Evolutionary conservation across 1,284 basidiomycete species (phyloP), one percentile per base, ranked within the genome.

Genomic region (Ustilago crameri): DNA sequence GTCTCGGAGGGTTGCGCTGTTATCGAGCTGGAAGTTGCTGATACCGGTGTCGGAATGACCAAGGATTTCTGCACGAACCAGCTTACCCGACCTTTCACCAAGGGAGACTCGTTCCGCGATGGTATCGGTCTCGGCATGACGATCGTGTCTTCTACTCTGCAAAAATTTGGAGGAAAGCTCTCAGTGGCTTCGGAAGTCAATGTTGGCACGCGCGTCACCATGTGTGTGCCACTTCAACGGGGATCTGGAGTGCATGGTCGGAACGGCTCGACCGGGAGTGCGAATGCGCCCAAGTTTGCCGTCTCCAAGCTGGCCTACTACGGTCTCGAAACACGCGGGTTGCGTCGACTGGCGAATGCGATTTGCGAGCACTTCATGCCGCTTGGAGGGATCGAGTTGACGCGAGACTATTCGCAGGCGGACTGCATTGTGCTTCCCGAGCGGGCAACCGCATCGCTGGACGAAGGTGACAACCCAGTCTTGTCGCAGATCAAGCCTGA

Each of bases 41-140:
- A 72, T 30, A 75, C 69, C 3, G 69, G 74, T 17, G 20, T 60
- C 8, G 74, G 73, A 24, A 75, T 75, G 73, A 65, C 68, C 35
- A 64, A 68, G 26, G 68, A 67, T 12, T 75, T 75, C 23, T 60
- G 57, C 56, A 47, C 44, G 20, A 62, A 58, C 23, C 59, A 73
- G 38, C 69, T 75, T 27, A 60, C 66, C 10, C 38, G 53, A 23
- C 76, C 76, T 15, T 79, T 77, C 46, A 59, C 43, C 51, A 79
- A 79, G 46, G 72, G 63, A 12, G 70, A 75, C 35, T 53, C 62
- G 24, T 77, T 79, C 58, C 52, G 57, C 46, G 62, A 67, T 22
- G 76, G 76, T n/a, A 71, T 69, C 12, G 76, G 76, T 35, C 60
- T 79, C 5, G 72, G 73, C 14, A 69, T 75, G 51, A 72, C 75